Conservation (phyloP, 257 asterid species). For the Salvia hispanica region DNA sequence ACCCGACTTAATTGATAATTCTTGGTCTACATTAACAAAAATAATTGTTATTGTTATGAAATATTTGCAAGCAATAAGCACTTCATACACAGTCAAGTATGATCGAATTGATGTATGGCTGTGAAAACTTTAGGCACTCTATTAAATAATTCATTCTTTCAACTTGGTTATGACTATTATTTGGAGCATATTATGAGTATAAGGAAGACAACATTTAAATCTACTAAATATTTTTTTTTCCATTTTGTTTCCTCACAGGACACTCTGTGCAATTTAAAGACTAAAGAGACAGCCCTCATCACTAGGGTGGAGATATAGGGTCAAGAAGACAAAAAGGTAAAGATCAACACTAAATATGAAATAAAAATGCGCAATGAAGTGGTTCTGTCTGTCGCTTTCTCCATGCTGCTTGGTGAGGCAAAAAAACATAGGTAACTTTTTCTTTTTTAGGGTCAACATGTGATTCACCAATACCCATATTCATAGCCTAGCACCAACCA, state of each 20-base stretch:
- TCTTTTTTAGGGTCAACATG: no score
- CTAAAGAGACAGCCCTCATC: background rate
- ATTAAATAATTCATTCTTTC: constrained; percentile 1
- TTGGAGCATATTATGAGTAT: background rate
- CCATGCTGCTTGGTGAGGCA: no score
- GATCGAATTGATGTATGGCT: constrained; percentile 7
- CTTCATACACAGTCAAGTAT: constrained; percentile 8
- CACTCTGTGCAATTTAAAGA: background rate
- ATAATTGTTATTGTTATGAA: constrained; percentile 19
- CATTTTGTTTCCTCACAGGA: constrained; percentile 12
- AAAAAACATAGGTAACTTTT: no score
- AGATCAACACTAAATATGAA: background rate
- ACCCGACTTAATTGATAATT: constrained; percentile 53
- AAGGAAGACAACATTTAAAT: background rate
- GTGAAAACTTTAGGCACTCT: background rate
- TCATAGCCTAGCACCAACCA: constrained; percentile 22
- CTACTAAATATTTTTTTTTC: background rate
- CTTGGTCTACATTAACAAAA: constrained; percentile 50
- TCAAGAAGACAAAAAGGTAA: background rate
- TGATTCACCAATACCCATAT: background rate
- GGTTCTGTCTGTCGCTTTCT: no score
- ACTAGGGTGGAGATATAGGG: background rate
- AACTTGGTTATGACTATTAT: background rate
- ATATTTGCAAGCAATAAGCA: constrained; percentile 22
- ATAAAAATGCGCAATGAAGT: background rate